Conservation (phyloP, 2,329 filamentous ascomycete species). For the Fusarium oxysporum region DNA sequence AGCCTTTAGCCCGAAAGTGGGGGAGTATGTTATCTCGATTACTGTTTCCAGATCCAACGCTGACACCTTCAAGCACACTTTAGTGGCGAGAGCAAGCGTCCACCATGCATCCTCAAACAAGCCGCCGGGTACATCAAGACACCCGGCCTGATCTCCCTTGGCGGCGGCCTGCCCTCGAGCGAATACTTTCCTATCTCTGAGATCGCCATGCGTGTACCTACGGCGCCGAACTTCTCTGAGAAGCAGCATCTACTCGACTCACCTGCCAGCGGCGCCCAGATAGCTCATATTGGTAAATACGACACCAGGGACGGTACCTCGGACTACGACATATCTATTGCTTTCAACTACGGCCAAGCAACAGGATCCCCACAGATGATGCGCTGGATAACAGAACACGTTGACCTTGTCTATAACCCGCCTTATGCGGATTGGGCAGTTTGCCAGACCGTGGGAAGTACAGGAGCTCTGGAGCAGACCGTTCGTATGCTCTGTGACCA, state of each 20-base stretch:
- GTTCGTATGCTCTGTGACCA: neutral
- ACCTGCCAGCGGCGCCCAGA: neutral
- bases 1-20: neutral
- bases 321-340: neutral
- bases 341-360: neutral
- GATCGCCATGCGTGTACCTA: neutral
- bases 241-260: neutral
- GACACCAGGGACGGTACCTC: neutral
- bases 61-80: neutral
- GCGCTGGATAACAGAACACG: neutral
- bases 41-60: accelerated
- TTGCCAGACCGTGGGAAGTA: neutral
- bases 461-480: neutral
- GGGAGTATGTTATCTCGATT: neutral
- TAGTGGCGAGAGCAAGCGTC: neutral
- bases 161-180: neutral
- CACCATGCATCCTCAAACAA: neutral
- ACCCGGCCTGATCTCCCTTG: neutral
- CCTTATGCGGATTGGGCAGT: neutral
- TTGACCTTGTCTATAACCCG: neutral
- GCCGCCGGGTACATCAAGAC: neutral
- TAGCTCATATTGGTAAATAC: neutral
- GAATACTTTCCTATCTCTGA: neutral
- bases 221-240: accelerated
- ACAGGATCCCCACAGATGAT: neutral